Conservation (phyloP, 2,329 filamentous ascomycete species). For the Ophiostoma tasmaniense region DNA sequence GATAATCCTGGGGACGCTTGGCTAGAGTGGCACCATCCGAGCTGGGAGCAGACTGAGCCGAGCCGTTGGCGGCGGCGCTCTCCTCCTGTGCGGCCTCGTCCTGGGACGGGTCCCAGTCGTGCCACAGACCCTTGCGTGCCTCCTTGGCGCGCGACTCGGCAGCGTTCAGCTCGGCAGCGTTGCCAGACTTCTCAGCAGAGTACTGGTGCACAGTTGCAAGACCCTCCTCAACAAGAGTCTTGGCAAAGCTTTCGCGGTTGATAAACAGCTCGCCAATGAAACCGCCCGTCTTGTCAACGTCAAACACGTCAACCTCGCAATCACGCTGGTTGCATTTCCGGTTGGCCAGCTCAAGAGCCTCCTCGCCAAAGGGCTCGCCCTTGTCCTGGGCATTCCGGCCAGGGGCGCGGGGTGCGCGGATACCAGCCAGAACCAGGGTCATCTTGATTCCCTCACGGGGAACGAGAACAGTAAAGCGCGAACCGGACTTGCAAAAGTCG, state of each 20-base stretch:
- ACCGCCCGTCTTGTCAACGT: slow-evolving; percentile 90
- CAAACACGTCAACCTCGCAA: slow-evolving; percentile 90
- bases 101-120: slow-evolving; percentile 85
- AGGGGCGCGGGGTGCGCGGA: slow-evolving; percentile 81
- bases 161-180: slow-evolving; percentile 75
- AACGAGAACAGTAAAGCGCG: slow-evolving; percentile 83
- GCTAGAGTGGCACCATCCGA: slow-evolving; percentile 43
- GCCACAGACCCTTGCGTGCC: slow-evolving; percentile 78
- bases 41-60: slow-evolving; percentile 28
- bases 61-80: slow-evolving; percentile 38
- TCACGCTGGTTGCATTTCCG: slow-evolving; percentile 86
- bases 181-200: slow-evolving; percentile 91
- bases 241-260: slow-evolving; percentile 92
- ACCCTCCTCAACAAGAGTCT: slow-evolving; percentile 86
- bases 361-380: slow-evolving; percentile 88
- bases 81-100: slow-evolving; percentile 54
- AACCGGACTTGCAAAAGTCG: slow-evolving; percentile 96
- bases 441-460: slow-evolving; percentile 91
- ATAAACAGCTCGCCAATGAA: slow-evolving; percentile 94
- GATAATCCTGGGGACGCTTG: slow-evolving; percentile 73
- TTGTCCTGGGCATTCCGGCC: slow-evolving; percentile 65
- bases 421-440: slow-evolving; percentile 87
- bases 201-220: slow-evolving; percentile 87
- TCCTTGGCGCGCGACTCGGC: slow-evolving; percentile 89
- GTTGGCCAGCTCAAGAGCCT: slow-evolving; percentile 86